Base-by-base conservation (phyloP, 2,329 filamentous ascomycete species). In the Clarireedia sp. region DNA sequence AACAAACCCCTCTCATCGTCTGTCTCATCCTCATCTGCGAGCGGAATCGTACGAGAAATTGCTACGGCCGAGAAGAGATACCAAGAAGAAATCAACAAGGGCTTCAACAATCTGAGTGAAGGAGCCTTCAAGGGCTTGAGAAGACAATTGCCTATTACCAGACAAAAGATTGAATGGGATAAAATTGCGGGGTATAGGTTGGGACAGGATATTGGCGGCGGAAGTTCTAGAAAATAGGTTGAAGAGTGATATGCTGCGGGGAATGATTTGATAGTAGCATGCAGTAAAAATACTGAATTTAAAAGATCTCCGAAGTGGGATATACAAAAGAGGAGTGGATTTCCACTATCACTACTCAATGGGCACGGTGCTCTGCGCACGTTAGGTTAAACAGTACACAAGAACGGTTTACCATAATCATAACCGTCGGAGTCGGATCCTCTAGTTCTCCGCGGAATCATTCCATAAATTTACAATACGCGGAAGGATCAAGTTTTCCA, bases 151-250 rank as follows among this genome's bases (percentile, higher is more conserved):
- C 94, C 94, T 0, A 90, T 99, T 58, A 99, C 94, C 59, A 85
- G 94, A 68, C 94, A 99, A 77, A 96, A 96, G 80, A 92, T 99
- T 64, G 94, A 99, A 74, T 99, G 94, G 94, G 92, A 99, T 72
- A 96, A 96, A 78, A 89, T 99, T 63, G 87, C 89, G 46, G 90
- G 90, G 64, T 99, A 99, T 75, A 80, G 90, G 58, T 76, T 95
- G 63, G 87, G 88, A 24, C 86, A 90, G 71, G 87, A 89, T 68
- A 89, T 90, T 70, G 84, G 85, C 17, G 85, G 86, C 49, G 83
- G 83, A 52, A 82, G 82, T 64, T 75, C 75, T 48, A 76, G 75
- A 68, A 73, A 76, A 70, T 82, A 74, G 57, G 21, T 8, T 3
- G 5, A 16, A 4, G 19, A 23, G 17, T 21, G 41, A 45, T 45